Percentiles rank a stretch among this genome's conserved stretches.
Evolutionary conservation across 2,329 filamentous ascomycete genomes (phyloP).

Genomic region (Penicillium brevicompactum): DNA sequence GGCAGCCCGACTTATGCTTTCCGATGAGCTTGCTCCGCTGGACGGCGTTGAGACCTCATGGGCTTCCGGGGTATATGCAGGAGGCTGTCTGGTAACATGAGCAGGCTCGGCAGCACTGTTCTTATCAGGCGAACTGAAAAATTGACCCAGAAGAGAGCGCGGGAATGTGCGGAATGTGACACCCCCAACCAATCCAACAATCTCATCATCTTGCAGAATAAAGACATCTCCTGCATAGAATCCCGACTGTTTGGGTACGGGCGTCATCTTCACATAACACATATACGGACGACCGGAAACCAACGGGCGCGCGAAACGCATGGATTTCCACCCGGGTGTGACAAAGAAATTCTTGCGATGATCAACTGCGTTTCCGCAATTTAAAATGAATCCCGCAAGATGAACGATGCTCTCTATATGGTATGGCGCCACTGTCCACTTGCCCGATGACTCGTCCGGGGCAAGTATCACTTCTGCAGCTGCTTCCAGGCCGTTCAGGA

Average conservation of each 20-base stretch:
- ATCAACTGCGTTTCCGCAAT: constrained; percentile 28
- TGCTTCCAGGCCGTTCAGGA: constrained; percentile 33
- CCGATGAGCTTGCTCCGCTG: neutral
- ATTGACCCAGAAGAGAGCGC: constrained; percentile 21
- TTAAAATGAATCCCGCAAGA: constrained; percentile 38
- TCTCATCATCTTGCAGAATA: constrained; percentile 34
- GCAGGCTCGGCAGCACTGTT: neutral
- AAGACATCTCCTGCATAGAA: constrained; percentile 44
- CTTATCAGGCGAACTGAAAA: constrained; percentile 11
- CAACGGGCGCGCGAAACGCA: constrained; percentile 29
- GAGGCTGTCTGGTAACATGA: neutral
- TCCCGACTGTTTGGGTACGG: constrained; percentile 18
- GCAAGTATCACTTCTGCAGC: constrained; percentile 34
- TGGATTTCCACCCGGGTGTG: constrained; percentile 35
- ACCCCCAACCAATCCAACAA: constrained; percentile 37
- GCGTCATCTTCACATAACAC: constrained; percentile 37
- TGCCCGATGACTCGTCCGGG: constrained; percentile 22
- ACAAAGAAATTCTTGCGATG: constrained; percentile 35
- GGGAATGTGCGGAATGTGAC: constrained; percentile 38
- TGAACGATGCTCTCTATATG: constrained; percentile 44
- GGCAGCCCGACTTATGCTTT: neutral
- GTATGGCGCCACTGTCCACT: constrained; percentile 37
- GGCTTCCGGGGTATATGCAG: neutral
- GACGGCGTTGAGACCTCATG: neutral
- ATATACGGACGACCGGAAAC: constrained; percentile 29